Evolutionary conservation across 2,329 filamentous ascomycete species (phyloP), one percentile per base, ranked within the genome.

Genomic region (Didymella segeticola): DNA sequence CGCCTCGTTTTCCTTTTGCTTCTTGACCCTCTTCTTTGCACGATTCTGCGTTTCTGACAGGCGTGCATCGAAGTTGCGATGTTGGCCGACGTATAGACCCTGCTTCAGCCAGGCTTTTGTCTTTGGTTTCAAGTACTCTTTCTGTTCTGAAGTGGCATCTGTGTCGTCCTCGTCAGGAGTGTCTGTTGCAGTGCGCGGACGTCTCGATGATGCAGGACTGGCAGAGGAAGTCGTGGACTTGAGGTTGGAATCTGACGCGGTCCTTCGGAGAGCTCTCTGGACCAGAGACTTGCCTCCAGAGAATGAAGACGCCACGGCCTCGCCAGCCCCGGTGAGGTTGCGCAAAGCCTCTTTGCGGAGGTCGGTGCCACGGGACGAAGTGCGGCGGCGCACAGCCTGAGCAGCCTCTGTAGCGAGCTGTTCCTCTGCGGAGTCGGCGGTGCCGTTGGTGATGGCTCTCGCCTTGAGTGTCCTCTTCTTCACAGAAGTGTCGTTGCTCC

Each of bases 21-120:
- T 63, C 39, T 53, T 64, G n/a, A 61, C 53, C 49, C 65, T 67
- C 53, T 65, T 71, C 46, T 68, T 69, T 19, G 69, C 69, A 50
- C 78, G 77, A 58, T 78, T 73, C 37, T 73, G 69, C 45, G 77
- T 79, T 61, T 82, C 81, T 42, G 79, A 79, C 11, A 80, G 71
- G 43, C 79, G 77, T 43, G 72, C 60, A 39, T 75, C 66, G 45
- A 75, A 74, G 17, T 69, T 67, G n/a, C 71, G 69, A 53, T 73
- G 81, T 72, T 97, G 93, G 23, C 95, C 95, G 0, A 91, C 88
- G 68, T 96, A 98, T 12, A 98, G 80, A 9, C 93, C 95, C 71
- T 92, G 90, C 46, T 82, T 80, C 47, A 96, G 80, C 84, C 90
- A 98, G 62, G 86, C 87, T 79, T 96, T 96, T 45, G 79, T 81